A percentile compares a stretch with the other conserved stretches of the same genome.
Evolutionary conservation across 2,329 filamentous ascomycete genomes (phyloP).

Genomic region (Cladorrhinum sp.): DNA sequence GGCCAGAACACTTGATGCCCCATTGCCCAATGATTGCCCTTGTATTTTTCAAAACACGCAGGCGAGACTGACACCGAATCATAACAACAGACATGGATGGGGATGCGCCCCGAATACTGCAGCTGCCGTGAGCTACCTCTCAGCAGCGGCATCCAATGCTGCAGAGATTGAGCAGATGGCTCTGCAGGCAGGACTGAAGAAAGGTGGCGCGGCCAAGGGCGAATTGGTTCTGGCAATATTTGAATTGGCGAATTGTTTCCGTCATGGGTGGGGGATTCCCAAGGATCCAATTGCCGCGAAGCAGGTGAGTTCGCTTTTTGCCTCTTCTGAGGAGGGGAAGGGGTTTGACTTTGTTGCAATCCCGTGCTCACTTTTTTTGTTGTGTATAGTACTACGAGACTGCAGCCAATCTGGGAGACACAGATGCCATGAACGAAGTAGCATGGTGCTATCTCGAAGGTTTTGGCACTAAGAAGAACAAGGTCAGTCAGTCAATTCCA

Average conservation of each 20-base stretch:
- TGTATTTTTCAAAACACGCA: slow-evolving; percentile 30
- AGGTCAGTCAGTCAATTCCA: slow-evolving; percentile 61
- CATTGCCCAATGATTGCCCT: slow-evolving; percentile 23
- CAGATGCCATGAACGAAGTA: slow-evolving; percentile 95
- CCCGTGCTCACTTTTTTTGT: too few relatives aligned
- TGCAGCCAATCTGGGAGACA: slow-evolving; percentile 88
- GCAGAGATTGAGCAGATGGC: slow-evolving; percentile 83
- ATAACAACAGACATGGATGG: slow-evolving; percentile 79
- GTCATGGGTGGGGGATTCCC: slow-evolving; percentile 88
- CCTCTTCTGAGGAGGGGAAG: too few relatives aligned
- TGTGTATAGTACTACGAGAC: slow-evolving; percentile 84
- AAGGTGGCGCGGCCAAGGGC: slow-evolving; percentile 91
- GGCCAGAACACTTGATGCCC: background rate
- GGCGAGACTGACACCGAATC: slow-evolving; percentile 75
- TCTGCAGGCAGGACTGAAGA: slow-evolving; percentile 81
- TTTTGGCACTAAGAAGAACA: slow-evolving; percentile 97
- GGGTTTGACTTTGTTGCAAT: too few relatives aligned
- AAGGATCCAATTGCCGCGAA: slow-evolving; percentile 83
- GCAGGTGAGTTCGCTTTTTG: slow-evolving; percentile 52
- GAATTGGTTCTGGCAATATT: slow-evolving; percentile 96
- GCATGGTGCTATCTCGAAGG: slow-evolving; percentile 95
- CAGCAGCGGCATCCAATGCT: slow-evolving; percentile 84
- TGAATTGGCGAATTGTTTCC: slow-evolving; percentile 88
- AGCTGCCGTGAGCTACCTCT: slow-evolving; percentile 78
- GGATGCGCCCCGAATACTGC: slow-evolving; percentile 71